phyloP scores from a whole-genome alignment of 2,329 filamentous ascomycete species.

The Diaporthe caulivora region DNA sequence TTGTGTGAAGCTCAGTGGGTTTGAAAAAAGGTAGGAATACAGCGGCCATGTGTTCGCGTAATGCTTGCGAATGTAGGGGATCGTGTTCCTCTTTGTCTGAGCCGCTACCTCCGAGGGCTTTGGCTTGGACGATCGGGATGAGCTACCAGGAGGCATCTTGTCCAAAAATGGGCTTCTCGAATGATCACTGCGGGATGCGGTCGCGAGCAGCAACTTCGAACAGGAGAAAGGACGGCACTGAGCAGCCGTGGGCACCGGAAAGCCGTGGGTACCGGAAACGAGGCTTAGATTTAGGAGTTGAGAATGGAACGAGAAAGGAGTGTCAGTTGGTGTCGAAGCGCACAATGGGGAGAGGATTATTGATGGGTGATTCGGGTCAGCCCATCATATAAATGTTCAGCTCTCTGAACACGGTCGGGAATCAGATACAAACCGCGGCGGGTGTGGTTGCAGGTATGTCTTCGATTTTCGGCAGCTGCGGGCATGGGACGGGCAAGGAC shows the following conservation, averaged over 20 bases:
- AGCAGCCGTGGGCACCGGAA: background rate
- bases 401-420: slow-evolving; percentile 1
- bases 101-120: slow-evolving; percentile 78
- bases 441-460: slow-evolving; percentile 38
- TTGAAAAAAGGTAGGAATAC: slow-evolving; percentile 70
- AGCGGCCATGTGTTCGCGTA: slow-evolving; percentile 67
- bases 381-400: slow-evolving; percentile 34
- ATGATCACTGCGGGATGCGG: background rate
- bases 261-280: background rate
- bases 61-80: slow-evolving; percentile 72
- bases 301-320: background rate
- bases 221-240: background rate
- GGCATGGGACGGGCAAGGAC: slow-evolving; percentile 33
- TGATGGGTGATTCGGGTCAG: slow-evolving; percentile 1
- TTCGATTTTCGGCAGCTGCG: slow-evolving; percentile 39
- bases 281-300: background rate
- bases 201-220: background rate
- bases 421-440: slow-evolving; percentile 33
- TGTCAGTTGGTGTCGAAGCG: slow-evolving; percentile 2
- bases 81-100: slow-evolving; percentile 78
- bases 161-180: slow-evolving; percentile 11
- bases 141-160: slow-evolving; percentile 60
- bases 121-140: slow-evolving; percentile 61
- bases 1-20: slow-evolving; percentile 57
- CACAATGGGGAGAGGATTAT: background rate